Evolutionary conservation across 1,139 yeast genomes (phyloP).

Genomic region (Hyphopichia burtonii): DNA sequence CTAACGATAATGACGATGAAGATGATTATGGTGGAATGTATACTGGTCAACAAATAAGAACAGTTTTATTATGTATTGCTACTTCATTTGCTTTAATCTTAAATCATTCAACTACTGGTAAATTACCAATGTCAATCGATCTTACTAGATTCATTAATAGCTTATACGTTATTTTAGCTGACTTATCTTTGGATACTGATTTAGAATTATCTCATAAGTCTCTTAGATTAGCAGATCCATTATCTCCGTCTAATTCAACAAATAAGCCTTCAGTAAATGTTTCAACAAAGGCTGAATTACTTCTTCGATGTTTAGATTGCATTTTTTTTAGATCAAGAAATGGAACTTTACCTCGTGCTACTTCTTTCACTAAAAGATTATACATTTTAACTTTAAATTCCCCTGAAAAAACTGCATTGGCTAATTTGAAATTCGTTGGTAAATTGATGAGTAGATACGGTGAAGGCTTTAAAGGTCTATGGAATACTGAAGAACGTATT

Average conservation of each 20-base stretch:
- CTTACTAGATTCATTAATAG: slow-evolving; percentile 70
- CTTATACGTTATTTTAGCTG: slow-evolving; percentile 65
- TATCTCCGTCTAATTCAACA: slow-evolving; percentile 33
- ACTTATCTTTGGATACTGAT: slow-evolving; percentile 75
- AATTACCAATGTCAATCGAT: slow-evolving; percentile 60
- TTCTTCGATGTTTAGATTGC: slow-evolving; percentile 73
- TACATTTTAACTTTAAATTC: slow-evolving; percentile 66
- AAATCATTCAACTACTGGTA: slow-evolving; percentile 62
- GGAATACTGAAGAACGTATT: slow-evolving; percentile 84
- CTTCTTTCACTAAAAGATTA: slow-evolving; percentile 81
- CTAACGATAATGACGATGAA: slow-evolving; percentile 16
- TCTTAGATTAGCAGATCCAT: slow-evolving; percentile 75
- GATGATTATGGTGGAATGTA: slow-evolving; percentile 31
- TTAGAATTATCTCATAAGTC: slow-evolving; percentile 83
- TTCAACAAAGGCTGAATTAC: slow-evolving; percentile 83
- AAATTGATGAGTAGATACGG: slow-evolving; percentile 67
- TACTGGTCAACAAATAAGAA: slow-evolving; percentile 50
- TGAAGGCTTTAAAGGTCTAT: slow-evolving; percentile 69
- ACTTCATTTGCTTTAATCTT: slow-evolving; percentile 84
- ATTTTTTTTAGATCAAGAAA: slow-evolving; percentile 77
- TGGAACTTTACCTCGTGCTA: slow-evolving; percentile 69
- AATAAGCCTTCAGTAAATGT: slow-evolving; percentile 75
- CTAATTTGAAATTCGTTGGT: slow-evolving; percentile 72
- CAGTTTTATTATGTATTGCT: slow-evolving; percentile 75
- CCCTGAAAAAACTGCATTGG: slow-evolving; percentile 86